Conservation (phyloP, 2,329 filamentous ascomycete species). For the Cercospora janseana region DNA sequence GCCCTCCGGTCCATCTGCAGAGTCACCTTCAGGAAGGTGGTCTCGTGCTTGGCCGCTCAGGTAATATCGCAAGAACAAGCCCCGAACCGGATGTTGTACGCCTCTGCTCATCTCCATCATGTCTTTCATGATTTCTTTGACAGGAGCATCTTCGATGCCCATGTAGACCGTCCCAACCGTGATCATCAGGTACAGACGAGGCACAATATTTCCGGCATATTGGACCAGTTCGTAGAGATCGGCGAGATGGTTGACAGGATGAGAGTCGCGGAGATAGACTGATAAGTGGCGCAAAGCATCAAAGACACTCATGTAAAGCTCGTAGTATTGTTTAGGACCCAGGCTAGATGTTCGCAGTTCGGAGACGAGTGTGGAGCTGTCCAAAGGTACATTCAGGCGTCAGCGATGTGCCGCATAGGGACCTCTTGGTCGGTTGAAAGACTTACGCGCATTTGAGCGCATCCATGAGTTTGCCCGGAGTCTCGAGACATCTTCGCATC, state of each 20-base stretch:
- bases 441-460: constrained; percentile 97
- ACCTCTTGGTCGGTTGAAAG: not conserved
- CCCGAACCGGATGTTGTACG: constrained; percentile 93
- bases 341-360: constrained; percentile 95
- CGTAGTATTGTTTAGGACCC: constrained; percentile 99
- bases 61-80: constrained; percentile 93
- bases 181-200: constrained; percentile 96
- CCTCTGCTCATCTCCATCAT: constrained; percentile 99
- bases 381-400: too few relatives aligned
- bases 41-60: constrained; percentile 92
- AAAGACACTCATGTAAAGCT: constrained; percentile 99
- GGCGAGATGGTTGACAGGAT: constrained; percentile 95
- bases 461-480: constrained; percentile 98
- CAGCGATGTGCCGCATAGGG: constrained; percentile 30
- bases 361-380: constrained; percentile 94
- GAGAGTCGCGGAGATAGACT: constrained; percentile 93
- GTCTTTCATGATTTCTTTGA: constrained; percentile 99
- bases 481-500: constrained; percentile 97
- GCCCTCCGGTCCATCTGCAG: constrained; percentile 86
- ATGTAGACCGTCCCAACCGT: constrained; percentile 99
- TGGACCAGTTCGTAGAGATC: constrained; percentile 97
- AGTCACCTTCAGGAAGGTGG: constrained; percentile 69
- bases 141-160: constrained; percentile 94
- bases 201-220: constrained; percentile 97
- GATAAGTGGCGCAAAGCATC: constrained; percentile 95